phyloP scores from a whole-genome alignment of 1,284 basidiomycete species.

The Inonotus hispidus region DNA sequence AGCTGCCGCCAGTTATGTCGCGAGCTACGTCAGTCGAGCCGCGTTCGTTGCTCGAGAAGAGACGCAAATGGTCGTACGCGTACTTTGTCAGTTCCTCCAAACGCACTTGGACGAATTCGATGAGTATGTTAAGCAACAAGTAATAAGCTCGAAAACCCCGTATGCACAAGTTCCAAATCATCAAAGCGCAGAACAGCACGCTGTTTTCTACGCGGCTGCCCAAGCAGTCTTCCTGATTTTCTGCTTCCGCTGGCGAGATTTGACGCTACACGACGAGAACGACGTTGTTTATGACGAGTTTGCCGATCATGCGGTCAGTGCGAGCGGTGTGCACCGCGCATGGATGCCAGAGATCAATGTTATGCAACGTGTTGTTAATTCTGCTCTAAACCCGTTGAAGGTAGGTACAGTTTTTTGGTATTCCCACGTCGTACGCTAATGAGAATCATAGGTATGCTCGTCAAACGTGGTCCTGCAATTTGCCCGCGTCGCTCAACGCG shows the following conservation, averaged over 20 bases:
- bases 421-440: neutral
- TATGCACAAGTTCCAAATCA: conserved; percentile 14
- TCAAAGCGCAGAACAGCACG: conserved; percentile 48
- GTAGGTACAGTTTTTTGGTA: conserved; percentile 36
- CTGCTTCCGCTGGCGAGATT: conserved; percentile 94
- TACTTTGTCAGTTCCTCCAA: conserved; percentile 82
- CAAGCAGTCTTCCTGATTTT: conserved; percentile 97
- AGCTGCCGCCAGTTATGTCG: conserved; percentile 89
- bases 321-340: conserved; percentile 38
- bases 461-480: conserved; percentile 91
- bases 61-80: conserved; percentile 71
- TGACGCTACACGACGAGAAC: conserved; percentile 52
- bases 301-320: conserved; percentile 24
- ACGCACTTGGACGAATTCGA: conserved; percentile 72
- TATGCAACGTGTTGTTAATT: conserved; percentile 78
- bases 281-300: conserved; percentile 46
- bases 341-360: conserved; percentile 86
- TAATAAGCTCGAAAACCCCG: conserved; percentile 22
- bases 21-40: conserved; percentile 89
- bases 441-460: conserved; percentile 67
- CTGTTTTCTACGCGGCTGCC: conserved; percentile 88
- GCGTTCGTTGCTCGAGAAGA: conserved; percentile 77
- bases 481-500: conserved; percentile 87
- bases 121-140: conserved; percentile 37
- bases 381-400: conserved; percentile 86